A percentile compares a stretch with the other conserved stretches of the same genome.
Evolutionary conservation across 257 asterid species (phyloP).

Genomic region (Primulina tabacum): DNA sequence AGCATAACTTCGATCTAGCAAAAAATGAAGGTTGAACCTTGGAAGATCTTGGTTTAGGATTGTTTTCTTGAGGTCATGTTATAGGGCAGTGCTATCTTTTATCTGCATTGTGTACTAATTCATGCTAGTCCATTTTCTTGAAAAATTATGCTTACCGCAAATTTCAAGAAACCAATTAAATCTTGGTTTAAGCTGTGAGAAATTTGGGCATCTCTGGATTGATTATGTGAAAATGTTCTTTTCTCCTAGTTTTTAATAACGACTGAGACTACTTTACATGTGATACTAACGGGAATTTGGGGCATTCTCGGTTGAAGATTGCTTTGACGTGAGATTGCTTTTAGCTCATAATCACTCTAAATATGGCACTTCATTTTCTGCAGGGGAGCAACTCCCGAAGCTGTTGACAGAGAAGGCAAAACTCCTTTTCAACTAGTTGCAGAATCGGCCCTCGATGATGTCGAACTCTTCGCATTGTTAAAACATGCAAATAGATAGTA

Average conservation of each 20-base stretch:
- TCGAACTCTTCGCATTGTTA: conserved; percentile 66
- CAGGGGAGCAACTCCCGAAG: conserved; percentile 86
- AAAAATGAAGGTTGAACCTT: background rate
- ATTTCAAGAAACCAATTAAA: background rate
- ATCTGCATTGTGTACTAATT: background rate
- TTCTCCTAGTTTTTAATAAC: background rate
- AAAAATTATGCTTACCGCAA: background rate
- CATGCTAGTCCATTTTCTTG: conserved; percentile 8
- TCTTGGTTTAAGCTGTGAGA: background rate
- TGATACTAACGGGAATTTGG: background rate
- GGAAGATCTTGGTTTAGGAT: conserved; percentile 1
- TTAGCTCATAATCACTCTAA: conserved; percentile 7
- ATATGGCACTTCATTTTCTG: conserved; percentile 9
- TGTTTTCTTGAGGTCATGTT: conserved; percentile 7
- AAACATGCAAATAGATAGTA: conserved; percentile 57
- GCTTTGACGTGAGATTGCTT: background rate
- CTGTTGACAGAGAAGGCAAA: conserved; percentile 64
- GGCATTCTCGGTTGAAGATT: background rate
- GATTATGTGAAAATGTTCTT: background rate
- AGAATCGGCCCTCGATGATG: conserved; percentile 56
- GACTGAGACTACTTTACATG: background rate
- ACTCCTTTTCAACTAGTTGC: conserved; percentile 56
- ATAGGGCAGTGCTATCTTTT: background rate
- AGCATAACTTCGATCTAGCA: background rate
- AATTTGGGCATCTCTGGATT: background rate